Evolutionary conservation across 2,329 filamentous ascomycete species (phyloP), one percentile per base, ranked within the genome.

Genomic region (Cladosporium oxysporum): DNA sequence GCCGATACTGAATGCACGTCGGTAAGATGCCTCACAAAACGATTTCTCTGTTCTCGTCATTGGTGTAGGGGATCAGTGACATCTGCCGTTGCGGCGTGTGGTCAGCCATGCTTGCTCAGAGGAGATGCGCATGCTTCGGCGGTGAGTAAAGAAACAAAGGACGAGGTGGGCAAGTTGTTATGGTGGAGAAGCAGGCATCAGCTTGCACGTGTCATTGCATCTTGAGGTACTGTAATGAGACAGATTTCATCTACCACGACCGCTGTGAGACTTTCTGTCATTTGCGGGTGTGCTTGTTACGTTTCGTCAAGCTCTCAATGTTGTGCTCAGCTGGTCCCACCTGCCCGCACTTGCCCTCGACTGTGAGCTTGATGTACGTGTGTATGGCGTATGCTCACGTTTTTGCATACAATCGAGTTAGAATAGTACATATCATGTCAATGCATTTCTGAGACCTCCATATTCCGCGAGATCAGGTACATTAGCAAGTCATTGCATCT

Each of bases 41-140:
- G 71, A 95, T 88, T 76, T 93, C 90, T 71, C 90, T 87, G 71
- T 65, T 62, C 89, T 90, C 62, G 73, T 92, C 90, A 68, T 85
- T 85, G 58, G 88, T 86, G 75, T 93, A 94, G 4, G 91, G 91
- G 69, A 95, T 89, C 73, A 95, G 82, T 71, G 91, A 93, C 84
- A 87, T 85, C 72, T 77, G 80, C 53, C 76, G 70, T 44, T 70
- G 71, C 47, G 73, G 70, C 60, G 72, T 72, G 33, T 71, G 57
- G 60, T 76, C 75, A 71, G 73, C 75, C 75, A 77, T 77, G 37
- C 29, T 50, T n/a, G 37, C 28, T 65, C 52, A 52, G 28, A 65
- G 14, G 57, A 35, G 3, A 37, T 52, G 61, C 49, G 61, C 61
- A 63, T 63, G 61, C 61, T 63, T 33, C 57, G 33, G 61, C 50